Base-by-base conservation (phyloP, 2,329 filamentous ascomycete genomes). In the Ascochyta koolunga region DNA sequence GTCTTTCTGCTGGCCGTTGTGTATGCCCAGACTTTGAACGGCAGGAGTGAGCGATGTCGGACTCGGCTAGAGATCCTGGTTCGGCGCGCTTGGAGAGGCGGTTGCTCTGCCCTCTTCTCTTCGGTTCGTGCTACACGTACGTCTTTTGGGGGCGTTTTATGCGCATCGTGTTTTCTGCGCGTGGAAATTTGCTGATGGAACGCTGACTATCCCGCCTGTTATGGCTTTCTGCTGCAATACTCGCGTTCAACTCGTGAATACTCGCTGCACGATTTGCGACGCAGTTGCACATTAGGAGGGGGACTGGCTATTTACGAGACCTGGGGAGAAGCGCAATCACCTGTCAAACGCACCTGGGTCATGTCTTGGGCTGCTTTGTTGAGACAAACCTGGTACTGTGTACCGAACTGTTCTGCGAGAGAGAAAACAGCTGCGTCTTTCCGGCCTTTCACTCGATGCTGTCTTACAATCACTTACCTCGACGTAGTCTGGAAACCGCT, bases 11-110 rank as follows among this genome's bases (percentile, higher is more conserved):
- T 15, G 13, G 19, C 11, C 8, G 40, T 31, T 33, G 48, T 51
- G 21, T 22, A 35, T 45, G 49, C 33, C 48, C 48, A 39, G 48
- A 39, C 40, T 24, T 39, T 3, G 25, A 25, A 32, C 18, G 33
- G 40, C 15, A 27, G 35, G 41, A 41, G 36, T 45, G 35, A 40
- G 35, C 49, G 41, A 51, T 51, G 49, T 51, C 49, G 49, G 49
- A 29, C 41, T 16, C 41, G 49, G 41, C 35, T 25, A 11, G 15
- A 13, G 18, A 2, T 40, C 35, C 36, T 16, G 25, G n/a, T 35
- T 38, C 21, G 27, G 36, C 27, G 22, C 22, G 37, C 9, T 25
- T 40, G 22, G 7, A 3, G 13, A 5, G 11, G 4, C 5, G 4
- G 27, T 29, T 29, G 27, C 27, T 29, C n/a, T n/a, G n/a, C n/a